Evolutionary conservation across 768 basidiomycete species (phyloP), one percentile per base, ranked within the genome.

Genomic region (Baorangia bicolor): DNA sequence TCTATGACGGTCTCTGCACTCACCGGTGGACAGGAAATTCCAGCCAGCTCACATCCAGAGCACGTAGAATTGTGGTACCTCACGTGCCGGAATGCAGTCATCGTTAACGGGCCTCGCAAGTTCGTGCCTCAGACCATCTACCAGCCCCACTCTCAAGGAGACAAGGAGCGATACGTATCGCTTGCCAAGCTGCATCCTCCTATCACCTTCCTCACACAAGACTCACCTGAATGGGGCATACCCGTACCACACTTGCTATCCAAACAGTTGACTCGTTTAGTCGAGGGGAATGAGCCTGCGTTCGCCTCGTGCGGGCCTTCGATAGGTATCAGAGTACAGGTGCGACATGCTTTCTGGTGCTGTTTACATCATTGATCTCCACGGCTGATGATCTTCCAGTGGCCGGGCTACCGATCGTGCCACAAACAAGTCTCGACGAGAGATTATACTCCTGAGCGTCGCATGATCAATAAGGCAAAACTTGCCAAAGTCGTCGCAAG

Each of bases 321-420:
- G 35, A 82, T 90, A 37, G 86, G 86, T 1, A 84, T 90, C 55
- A 80, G 88, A 25, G 70, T 89, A 23, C 83, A 87, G 74, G 88
- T 87, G 33, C 2, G 44, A 51, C 64, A 4, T 1, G 2, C 34
- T 42, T 55, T 41, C 28, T 43, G n/a, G 10, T 9, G 8, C 8
- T 6, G 7, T 45, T 9, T n/a, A n/a, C 14, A 2, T 21, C 23
- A 1, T 27, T 37, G 12, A 6, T 20, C 2, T 47, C 34, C 1
- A 18, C 27, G 25, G 25, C 4, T 38, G 30, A 56, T 20, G 6
- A 9, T 25, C n/a, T 23, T 34, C 16, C 56, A 89, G 87, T 90
- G 88, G 88, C 87, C 86, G 18, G 87, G 88, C 2, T 90, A 90
- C 64, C 74, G 77, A 39, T 81, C 82, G 49, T 88, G 82, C 83